Percentiles rank a stretch among this genome's conserved stretches.
phyloP scores from a whole-genome alignment of 2,329 filamentous ascomycete species.

The Calonectria pseudoreteaudii region DNA sequence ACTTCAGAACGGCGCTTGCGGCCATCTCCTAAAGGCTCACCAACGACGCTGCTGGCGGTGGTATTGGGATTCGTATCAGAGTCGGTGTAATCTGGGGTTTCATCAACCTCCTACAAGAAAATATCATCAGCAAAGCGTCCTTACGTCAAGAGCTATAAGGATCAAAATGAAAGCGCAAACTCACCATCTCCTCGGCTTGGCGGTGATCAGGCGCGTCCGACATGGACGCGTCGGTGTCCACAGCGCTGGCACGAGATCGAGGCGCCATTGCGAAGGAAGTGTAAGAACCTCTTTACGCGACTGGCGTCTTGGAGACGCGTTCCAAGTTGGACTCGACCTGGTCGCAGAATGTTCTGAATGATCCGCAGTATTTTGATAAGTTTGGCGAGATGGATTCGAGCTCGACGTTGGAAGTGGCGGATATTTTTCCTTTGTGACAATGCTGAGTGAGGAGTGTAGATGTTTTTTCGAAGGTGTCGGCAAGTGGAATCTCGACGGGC shows the following conservation, averaged over 20 bases:
- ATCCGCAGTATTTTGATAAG: background rate
- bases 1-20: slow-evolving; percentile 88
- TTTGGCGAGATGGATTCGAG: slow-evolving; percentile 10
- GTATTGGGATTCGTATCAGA: slow-evolving; percentile 76
- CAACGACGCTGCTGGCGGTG: slow-evolving; percentile 85
- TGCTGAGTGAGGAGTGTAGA: slow-evolving; percentile 38
- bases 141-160: background rate
- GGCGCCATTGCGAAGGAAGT: slow-evolving; percentile 62
- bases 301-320: slow-evolving; percentile 61
- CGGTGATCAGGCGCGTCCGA: slow-evolving; percentile 66
- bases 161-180: slow-evolving; percentile 25
- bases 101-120: slow-evolving; percentile 66
- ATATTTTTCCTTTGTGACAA: slow-evolving; percentile 26
- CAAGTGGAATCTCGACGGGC: slow-evolving; percentile 50
- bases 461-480: slow-evolving; percentile 48
- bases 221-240: slow-evolving; percentile 73
- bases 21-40: slow-evolving; percentile 79
- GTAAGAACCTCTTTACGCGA: slow-evolving; percentile 65
- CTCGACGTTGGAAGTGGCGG: slow-evolving; percentile 20
- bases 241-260: slow-evolving; percentile 63
- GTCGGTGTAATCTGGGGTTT: slow-evolving; percentile 75
- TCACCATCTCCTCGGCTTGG: slow-evolving; percentile 63
- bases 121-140: slow-evolving; percentile 27
- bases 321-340: slow-evolving; percentile 34
- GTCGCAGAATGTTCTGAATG: slow-evolving; percentile 17